Base-by-base conservation (phyloP, 179 eudicot genomes). In the Patellifolia procumbens region DNA sequence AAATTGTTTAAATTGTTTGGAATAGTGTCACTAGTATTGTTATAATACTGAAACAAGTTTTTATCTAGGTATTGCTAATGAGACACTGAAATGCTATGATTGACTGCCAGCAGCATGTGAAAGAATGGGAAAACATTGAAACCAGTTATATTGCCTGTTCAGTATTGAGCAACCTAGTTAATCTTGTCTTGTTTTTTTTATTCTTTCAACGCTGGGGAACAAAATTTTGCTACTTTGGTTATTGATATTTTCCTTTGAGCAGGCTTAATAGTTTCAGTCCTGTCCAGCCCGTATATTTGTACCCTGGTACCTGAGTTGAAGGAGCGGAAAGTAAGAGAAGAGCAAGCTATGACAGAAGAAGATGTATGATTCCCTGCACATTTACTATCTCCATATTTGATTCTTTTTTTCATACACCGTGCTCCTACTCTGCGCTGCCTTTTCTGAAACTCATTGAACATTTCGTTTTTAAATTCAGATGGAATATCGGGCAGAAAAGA, bases 401-500 rank as follows among this genome's bases (percentile, higher is more conserved):
- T 51, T 35, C 24, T 52, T 16, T 52, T 66, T 17, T 72, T 81
- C 45, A 26, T 81, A 5, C n/a, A n/a, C n/a, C n/a, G n/a, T n/a
- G n/a, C n/a, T n/a, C n/a, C 48, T 51, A 29, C 45, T 7, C 13
- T 19, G 17, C 12, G 32, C 7, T n/a, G 5, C 19, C 28, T 24
- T 60, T 52, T 37, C 62, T 13, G 15, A 59, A 62, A 24, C 22
- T 48, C 39, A 34, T 31, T 32, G 24, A 15, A 43, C 72, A 16
- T 51, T 63, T 73, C 43, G 15, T 4, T 32, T 64, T n/a, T 66
- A 42, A 49, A 48, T 84, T 5, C 52, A 94, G 98, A 85, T 87
- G 96, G 98, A 94, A 82, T 94, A 94, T 77, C 84, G 88, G 66
- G 79, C 75, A 9, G 97, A 87, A 76, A 89, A 70, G 68, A 88